Base-by-base conservation (phyloP, 805 yeast genomes). In the Ogataea pilisensis region DNA sequence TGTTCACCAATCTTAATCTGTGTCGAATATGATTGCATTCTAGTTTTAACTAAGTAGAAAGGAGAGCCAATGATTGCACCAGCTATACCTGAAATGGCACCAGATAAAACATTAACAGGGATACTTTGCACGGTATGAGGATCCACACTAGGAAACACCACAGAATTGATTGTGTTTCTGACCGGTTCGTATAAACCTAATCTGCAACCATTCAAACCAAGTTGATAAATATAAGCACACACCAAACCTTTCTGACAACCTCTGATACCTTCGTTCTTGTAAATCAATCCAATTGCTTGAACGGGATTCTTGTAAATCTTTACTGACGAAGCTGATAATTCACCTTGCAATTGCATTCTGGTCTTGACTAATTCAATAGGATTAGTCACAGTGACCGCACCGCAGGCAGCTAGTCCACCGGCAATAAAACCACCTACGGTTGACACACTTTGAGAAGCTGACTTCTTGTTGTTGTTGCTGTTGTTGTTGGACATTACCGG, bases 281-380 rank as follows among this genome's bases (percentile, higher is more conserved):
- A 80, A 43, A 91, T 86, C 11, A 81, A 74, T 0, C 61, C 73
- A 49, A 90, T 66, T 1, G 96, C 96, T 65, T 93, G 98, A 27
- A 85, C 51, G 9, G 96, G 90, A 54, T 93, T 91, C 51, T 74
- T 83, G 64, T 91, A 93, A 18, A 74, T 51, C 41, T 57, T 69
- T 31, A 73, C 66, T 5, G 66, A 70, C 25, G 70, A 61, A 12
- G 82, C 71, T 11, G 77, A 68, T 38, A 91, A 70, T 65, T 93
- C 98, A 45, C 99, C 99, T 64, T 93, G 97, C 35, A 93, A 70
- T 63, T 93, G 99, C 95, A 91, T 85, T 66, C 98, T 72, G 8
- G 95, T 93, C 67, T 93, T 93, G 52, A 91, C 88, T 46, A 93
- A 70, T 64, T 93, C 99, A 48, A 93, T 83, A 5, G 99, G 99